phyloP scores from a whole-genome alignment of 352 stramenopile genomes.

The Pythium biforme region DNA sequence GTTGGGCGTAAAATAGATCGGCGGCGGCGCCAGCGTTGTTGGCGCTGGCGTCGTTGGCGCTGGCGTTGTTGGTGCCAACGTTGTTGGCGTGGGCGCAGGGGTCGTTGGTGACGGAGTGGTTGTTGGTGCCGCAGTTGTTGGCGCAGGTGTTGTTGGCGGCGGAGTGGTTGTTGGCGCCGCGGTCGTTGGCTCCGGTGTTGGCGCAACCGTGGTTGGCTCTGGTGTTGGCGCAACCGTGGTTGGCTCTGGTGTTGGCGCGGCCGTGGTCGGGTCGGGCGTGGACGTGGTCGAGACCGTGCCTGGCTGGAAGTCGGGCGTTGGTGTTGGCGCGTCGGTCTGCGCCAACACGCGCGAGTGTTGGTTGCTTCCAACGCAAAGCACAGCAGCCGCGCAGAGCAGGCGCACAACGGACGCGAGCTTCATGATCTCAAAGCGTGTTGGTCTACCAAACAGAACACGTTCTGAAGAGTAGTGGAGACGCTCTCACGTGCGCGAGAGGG shows the following conservation, averaged over 20 bases:
- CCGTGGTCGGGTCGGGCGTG: not conserved
- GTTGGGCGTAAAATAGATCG: constrained; percentile 18
- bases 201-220: not conserved
- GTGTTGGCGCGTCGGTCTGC: constrained; percentile 3
- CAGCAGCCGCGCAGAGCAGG: constrained; percentile 4
- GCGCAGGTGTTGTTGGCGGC: not conserved
- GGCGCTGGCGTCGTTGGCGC: constrained; percentile 2
- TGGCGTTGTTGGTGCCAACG: not conserved
- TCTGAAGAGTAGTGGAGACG: not conserved
- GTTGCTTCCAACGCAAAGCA: not conserved
- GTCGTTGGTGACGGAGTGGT: not conserved
- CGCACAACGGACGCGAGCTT: not conserved
- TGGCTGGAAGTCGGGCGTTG: no score
- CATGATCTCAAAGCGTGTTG: not conserved
- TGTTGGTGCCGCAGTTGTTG: not conserved
- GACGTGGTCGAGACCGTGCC: no score
- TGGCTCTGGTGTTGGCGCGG: not conserved
- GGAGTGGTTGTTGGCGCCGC: not conserved
- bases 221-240: not conserved
- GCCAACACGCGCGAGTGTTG: not conserved
- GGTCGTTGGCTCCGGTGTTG: not conserved
- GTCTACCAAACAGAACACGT: constrained; percentile 6
- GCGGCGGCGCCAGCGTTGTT: constrained; percentile 8
- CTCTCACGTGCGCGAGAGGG: constrained; percentile 24
- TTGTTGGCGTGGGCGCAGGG: not conserved